Evolutionary conservation across 2,329 filamentous ascomycete genomes (phyloP).

Genomic region (Fusarium brachygibbosum): DNA sequence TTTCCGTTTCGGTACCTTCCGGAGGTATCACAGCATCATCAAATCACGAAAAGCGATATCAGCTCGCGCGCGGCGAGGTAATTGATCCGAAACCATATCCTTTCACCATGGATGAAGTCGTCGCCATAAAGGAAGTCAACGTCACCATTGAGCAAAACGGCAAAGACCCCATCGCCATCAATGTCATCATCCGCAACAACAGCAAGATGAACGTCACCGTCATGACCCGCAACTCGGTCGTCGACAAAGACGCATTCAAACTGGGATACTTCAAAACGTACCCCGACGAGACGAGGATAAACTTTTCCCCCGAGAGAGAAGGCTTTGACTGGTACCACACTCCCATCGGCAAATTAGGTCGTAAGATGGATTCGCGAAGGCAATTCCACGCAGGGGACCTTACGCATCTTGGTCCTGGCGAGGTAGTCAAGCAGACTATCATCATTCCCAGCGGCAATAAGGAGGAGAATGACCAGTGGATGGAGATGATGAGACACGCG

Average conservation of each 20-base stretch:
- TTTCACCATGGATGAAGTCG: neutral
- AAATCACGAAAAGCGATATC: too few species aligned
- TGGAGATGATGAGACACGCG: neutral
- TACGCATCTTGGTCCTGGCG: neutral
- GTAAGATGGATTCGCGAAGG: neutral
- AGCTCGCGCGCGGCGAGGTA: too few species aligned
- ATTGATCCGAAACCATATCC: neutral
- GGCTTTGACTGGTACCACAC: neutral
- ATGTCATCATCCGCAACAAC: conserved; percentile 1
- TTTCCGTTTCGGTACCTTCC: too few species aligned
- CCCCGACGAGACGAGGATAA: neutral
- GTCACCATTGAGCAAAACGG: neutral
- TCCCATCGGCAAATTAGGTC: neutral
- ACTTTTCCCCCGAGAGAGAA: neutral
- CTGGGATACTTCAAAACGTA: neutral
- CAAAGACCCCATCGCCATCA: conserved; percentile 6
- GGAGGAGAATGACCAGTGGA: neutral
- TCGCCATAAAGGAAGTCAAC: neutral
- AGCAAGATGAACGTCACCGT: conserved; percentile 4
- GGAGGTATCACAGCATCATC: too few species aligned
- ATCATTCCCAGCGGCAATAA: neutral
- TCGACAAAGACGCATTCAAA: neutral
- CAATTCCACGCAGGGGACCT: neutral
- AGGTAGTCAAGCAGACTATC: neutral
- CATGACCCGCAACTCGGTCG: neutral